phyloP scores from a whole-genome alignment of 2,329 filamentous ascomycete species.

The Coniochaeta sp. region DNA sequence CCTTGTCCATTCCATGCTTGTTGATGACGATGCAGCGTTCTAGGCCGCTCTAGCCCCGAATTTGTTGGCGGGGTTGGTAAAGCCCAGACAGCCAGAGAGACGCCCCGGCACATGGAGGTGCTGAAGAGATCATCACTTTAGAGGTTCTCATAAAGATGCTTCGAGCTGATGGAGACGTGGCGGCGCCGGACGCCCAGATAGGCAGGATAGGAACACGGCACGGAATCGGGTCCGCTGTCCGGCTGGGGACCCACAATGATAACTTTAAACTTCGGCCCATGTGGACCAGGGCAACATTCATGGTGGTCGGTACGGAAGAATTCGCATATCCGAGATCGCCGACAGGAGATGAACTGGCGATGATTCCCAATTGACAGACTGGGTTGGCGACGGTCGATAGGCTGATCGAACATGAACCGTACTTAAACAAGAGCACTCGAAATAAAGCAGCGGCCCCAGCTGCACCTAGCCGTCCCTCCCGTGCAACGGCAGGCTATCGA shows the following conservation, averaged over 20 bases:
- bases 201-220: not conserved
- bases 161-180: not conserved
- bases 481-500: not conserved
- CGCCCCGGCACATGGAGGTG: not conserved
- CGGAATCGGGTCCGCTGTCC: not conserved
- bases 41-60: not conserved
- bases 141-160: not conserved
- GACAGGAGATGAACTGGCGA: no score
- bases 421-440: not conserved
- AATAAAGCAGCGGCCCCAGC: not conserved
- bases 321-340: not conserved
- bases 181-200: not conserved
- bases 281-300: no score
- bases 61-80: not conserved
- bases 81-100: not conserved
- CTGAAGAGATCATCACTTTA: not conserved
- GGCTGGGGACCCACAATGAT: not conserved
- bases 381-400: no score
- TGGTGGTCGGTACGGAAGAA: not conserved
- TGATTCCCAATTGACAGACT: no score
- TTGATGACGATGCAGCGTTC: not conserved
- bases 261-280: not conserved
- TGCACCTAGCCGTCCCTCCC: not conserved
- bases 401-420: not conserved
- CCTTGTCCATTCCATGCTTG: not conserved